These are phyloP conservation scores for Arachis stenosperma DNA, from an alignment of 306 rosid genomes.

Conservation along the genomic window DNA sequence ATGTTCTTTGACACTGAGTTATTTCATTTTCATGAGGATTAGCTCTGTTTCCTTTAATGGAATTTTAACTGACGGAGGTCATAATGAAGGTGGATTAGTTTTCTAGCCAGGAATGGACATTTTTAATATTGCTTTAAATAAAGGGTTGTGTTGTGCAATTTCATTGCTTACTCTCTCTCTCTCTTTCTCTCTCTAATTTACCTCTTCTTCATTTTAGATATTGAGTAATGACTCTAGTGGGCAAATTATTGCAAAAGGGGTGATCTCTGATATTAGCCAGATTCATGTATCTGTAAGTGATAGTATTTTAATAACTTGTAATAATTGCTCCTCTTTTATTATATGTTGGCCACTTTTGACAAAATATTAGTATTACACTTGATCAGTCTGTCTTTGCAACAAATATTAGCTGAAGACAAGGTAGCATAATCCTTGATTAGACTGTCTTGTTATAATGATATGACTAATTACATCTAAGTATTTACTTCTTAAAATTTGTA, in stretches of 20 bases:
- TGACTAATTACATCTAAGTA: constrained; percentile 25
- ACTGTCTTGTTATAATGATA: constrained; percentile 10
- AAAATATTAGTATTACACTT: constrained; percentile 29
- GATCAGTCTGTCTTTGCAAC: background rate
- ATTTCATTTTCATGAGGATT: background rate
- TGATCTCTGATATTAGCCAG: constrained; percentile 66
- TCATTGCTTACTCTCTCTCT: background rate
- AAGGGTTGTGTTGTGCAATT: constrained; percentile 28
- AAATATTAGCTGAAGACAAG: constrained; percentile 2
- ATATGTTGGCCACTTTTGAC: constrained; percentile 4
- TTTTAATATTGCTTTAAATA: constrained; percentile 5
- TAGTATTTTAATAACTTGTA: constrained; percentile 22
- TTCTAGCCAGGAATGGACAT: constrained; percentile 27
- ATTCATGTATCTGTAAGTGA: constrained; percentile 74
- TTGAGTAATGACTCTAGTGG: constrained; percentile 65
- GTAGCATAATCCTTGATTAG: constrained; percentile 27
- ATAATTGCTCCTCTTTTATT: constrained; percentile 34
- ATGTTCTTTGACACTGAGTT: background rate
- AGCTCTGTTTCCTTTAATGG: background rate
- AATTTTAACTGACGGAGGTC: constrained; percentile 11
- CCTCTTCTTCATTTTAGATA: constrained; percentile 57
- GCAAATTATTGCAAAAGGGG: constrained; percentile 79
- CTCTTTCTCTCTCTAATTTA: constrained; percentile 8
- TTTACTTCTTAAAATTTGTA: constrained; percentile 39
- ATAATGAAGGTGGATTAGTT: constrained; percentile 17